Percentiles rank a stretch among this genome's conserved stretches.
Evolutionary conservation across 2,329 filamentous ascomycete genomes (phyloP).

Genomic region (Rhynchosporium secalis): DNA sequence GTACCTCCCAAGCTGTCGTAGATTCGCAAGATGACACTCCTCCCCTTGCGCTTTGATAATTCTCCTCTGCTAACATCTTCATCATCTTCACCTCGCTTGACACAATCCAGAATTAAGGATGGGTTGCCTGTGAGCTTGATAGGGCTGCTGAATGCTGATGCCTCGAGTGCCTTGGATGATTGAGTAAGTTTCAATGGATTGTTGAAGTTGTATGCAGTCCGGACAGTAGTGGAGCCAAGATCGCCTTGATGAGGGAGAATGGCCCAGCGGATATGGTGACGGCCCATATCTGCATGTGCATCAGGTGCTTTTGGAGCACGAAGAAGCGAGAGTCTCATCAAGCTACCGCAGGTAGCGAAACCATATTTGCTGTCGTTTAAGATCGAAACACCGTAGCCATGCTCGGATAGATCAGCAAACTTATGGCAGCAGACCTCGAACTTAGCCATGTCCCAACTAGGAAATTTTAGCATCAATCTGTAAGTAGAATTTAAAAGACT

Average conservation of each 20-base stretch:
- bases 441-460: constrained; percentile 91
- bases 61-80: constrained; percentile 67
- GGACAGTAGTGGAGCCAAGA: constrained; percentile 72
- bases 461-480: constrained; percentile 33
- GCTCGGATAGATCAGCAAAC: constrained; percentile 86
- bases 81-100: constrained; percentile 93
- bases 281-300: constrained; percentile 90
- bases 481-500: constrained; percentile 25
- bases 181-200: constrained; percentile 64
- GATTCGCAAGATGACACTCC: constrained; percentile 78
- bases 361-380: constrained; percentile 96
- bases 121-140: constrained; percentile 66
- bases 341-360: constrained; percentile 83
- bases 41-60: constrained; percentile 65
- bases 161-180: constrained; percentile 46
- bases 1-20: constrained; percentile 89
- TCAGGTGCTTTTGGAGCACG: constrained; percentile 91
- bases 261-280: constrained; percentile 83
- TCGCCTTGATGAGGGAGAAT: constrained; percentile 80
- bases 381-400: constrained; percentile 86
- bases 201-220: constrained; percentile 88
- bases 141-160: constrained; percentile 49
- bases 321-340: constrained; percentile 86
- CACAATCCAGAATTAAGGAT: constrained; percentile 77
- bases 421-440: constrained; percentile 97